Conservation (phyloP, 768 basidiomycete genomes). For the Termitomyces sp. region DNA sequence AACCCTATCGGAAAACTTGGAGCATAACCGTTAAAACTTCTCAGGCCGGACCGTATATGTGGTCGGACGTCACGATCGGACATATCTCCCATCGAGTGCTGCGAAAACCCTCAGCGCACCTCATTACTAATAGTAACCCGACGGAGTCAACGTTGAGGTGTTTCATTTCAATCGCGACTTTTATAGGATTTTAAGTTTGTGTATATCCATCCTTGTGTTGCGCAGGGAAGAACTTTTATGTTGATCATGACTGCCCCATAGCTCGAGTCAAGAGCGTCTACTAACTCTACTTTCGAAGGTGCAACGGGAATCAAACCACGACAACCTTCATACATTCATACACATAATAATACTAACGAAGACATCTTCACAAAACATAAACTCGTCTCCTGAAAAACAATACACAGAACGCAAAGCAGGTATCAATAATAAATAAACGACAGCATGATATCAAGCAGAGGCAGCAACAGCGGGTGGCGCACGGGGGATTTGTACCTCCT, state of each 20-base stretch:
- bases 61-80: no score
- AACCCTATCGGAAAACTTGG: no score
- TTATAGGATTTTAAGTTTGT: not conserved
- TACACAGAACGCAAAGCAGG: not conserved
- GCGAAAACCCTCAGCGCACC: no score
- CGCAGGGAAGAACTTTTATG: not conserved
- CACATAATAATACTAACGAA: not conserved
- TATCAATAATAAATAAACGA: not conserved
- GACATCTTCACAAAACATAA: not conserved
- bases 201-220: not conserved
- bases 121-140: no score
- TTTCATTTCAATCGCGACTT: no score
- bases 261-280: not conserved
- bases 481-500: constrained; percentile 18
- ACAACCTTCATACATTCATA: not conserved
- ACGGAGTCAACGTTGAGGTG: no score
- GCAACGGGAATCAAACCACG: not conserved
- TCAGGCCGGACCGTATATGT: no score
- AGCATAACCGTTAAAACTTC: no score
- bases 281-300: no score
- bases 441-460: constrained; percentile 20
- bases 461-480: constrained; percentile 16
- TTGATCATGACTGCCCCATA: not conserved
- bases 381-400: not conserved
- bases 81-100: no score